Percentiles rank a stretch among this genome's conserved stretches.
phyloP scores from a whole-genome alignment of 441 rosid species.

The Aquilaria agallochum region DNA sequence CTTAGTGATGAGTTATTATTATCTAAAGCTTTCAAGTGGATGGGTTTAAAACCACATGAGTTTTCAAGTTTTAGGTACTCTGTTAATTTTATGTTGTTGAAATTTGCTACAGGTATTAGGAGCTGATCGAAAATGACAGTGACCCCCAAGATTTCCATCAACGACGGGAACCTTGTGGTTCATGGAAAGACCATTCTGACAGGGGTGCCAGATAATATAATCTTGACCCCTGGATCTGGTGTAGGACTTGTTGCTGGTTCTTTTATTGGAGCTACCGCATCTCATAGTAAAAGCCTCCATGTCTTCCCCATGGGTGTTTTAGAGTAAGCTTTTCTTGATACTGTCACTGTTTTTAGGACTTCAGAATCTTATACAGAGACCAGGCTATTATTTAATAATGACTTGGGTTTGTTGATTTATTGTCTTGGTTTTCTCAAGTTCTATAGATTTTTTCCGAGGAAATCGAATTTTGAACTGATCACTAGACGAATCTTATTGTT shows the following conservation, averaged over 20 bases:
- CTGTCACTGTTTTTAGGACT: no score
- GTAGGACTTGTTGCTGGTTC: slow-evolving; percentile 64
- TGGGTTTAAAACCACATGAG: background rate
- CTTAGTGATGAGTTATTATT: background rate
- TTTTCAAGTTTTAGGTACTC: background rate
- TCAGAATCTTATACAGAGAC: no score
- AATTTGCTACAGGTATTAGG: slow-evolving; percentile 25
- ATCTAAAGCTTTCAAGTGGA: background rate
- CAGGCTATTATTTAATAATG: background rate
- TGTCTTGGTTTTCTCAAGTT: background rate
- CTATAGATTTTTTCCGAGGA: no score
- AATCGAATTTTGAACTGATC: no score
- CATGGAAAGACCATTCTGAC: slow-evolving; percentile 87
- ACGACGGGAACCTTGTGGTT: slow-evolving; percentile 78
- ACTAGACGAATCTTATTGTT: no score
- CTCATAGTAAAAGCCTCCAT: slow-evolving; percentile 85
- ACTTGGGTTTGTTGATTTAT: background rate
- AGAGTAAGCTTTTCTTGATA: slow-evolving; percentile 42
- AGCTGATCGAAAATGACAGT: slow-evolving; percentile 60
- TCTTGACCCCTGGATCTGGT: slow-evolving; percentile 68
- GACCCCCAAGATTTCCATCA: slow-evolving; percentile 66
- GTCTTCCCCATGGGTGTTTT: slow-evolving; percentile 82
- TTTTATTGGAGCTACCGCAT: slow-evolving; percentile 81
- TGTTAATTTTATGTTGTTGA: slow-evolving; percentile 8
- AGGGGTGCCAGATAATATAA: slow-evolving; percentile 78